phyloP scores from a whole-genome alignment of 495 filamentous ascomycete genomes.

The Symbiotaphrina buchneri region DNA sequence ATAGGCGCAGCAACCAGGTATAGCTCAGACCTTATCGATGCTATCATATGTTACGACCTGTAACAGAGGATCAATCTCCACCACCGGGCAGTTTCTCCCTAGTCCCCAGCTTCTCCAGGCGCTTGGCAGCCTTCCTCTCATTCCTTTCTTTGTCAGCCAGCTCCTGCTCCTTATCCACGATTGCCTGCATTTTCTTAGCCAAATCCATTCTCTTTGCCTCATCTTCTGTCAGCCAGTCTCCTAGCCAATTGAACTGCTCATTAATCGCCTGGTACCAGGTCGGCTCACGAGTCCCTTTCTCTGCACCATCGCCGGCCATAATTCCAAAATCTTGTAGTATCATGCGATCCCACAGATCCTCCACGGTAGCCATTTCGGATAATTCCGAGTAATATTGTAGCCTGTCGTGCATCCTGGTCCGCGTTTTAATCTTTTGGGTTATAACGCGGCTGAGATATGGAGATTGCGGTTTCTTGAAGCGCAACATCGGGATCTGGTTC shows the following conservation, averaged over 20 bases:
- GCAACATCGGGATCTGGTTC: constrained; percentile 41
- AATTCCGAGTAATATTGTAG: constrained; percentile 11
- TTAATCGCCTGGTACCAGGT: constrained; percentile 7
- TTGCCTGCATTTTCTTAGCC: constrained; percentile 20
- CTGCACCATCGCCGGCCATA: not conserved
- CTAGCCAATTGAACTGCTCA: constrained; percentile 5
- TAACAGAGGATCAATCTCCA: no score
- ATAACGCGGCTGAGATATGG: constrained; percentile 30
- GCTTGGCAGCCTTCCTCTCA: constrained; percentile 5
- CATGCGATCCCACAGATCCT: constrained; percentile 34
- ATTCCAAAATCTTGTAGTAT: constrained; percentile 8
- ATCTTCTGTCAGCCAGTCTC: constrained; percentile 6
- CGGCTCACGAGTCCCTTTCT: constrained; percentile 1
- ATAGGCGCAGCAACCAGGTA: no score
- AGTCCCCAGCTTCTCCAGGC: constrained; percentile 1
- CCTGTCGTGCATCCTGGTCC: constrained; percentile 16
- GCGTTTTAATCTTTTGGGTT: constrained; percentile 19
- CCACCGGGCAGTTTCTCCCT: no score
- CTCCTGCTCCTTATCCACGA: constrained; percentile 22
- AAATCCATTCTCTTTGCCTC: constrained; percentile 13
- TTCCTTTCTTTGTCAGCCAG: constrained; percentile 18
- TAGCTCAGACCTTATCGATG: no score
- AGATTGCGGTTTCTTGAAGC: constrained; percentile 47
- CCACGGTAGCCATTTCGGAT: constrained; percentile 23
- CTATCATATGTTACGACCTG: no score